Percentiles rank a stretch among this genome's conserved stretches.
Evolutionary conservation across 176 grass and related monocot species (phyloP).

Genomic region (Dendrocalamus sinicus): DNA sequence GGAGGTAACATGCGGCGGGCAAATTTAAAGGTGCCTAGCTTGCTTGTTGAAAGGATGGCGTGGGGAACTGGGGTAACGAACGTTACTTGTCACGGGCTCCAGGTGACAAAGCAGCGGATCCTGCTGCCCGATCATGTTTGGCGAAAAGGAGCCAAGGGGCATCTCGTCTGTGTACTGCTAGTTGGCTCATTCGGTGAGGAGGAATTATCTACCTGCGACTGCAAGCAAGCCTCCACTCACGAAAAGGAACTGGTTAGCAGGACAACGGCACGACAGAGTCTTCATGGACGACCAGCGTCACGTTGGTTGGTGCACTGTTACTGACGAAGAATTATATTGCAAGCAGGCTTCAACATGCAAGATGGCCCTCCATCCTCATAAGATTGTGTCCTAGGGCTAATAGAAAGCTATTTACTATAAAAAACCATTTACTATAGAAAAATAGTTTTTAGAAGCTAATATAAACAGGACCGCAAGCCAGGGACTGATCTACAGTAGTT

Average conservation of each 20-base stretch:
- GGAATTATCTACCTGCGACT: background rate
- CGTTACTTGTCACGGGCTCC: conserved; percentile 55
- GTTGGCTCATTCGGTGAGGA: conserved; percentile 10
- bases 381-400: too few relatives aligned
- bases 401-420: too few relatives aligned
- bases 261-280: background rate
- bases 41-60: background rate
- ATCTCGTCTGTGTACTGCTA: conserved; percentile 28
- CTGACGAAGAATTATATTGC: background rate
- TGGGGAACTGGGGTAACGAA: conserved; percentile 35
- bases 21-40: background rate
- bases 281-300: background rate
- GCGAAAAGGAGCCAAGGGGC: conserved; percentile 12
- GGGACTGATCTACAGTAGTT: too few relatives aligned
- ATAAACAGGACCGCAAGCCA: too few relatives aligned
- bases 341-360: conserved; percentile 6
- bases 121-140: conserved; percentile 50
- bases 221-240: conserved; percentile 37
- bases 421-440: too few relatives aligned
- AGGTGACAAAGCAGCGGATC: conserved; percentile 44
- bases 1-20: background rate
- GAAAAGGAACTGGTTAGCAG: background rate
- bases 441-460: too few relatives aligned
- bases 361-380: too few relatives aligned
- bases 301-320: background rate